Evolutionary conservation across 805 yeast species (phyloP).

Genomic region (Candida argentea): DNA sequence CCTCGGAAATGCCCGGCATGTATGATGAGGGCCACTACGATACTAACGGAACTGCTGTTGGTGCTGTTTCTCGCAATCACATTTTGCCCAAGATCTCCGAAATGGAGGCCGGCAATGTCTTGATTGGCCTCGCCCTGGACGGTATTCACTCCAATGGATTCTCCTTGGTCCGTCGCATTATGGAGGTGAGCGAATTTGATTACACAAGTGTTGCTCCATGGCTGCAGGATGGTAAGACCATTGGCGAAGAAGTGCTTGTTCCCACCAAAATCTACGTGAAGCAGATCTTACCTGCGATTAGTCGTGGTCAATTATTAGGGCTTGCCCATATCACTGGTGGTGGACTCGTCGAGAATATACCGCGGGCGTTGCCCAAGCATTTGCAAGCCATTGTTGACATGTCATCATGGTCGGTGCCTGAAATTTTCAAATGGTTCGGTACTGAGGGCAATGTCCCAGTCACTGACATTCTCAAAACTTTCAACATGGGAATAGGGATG

Average conservation of each 20-base stretch:
- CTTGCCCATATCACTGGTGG: constrained; percentile 98
- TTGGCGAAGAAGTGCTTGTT: constrained; percentile 76
- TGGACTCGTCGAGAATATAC: constrained; percentile 92
- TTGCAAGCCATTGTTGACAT: constrained; percentile 78
- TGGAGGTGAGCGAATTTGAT: constrained; percentile 57
- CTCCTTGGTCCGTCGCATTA: constrained; percentile 85
- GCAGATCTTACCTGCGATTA: constrained; percentile 69
- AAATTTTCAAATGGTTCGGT: constrained; percentile 91
- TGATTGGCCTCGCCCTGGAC: constrained; percentile 80
- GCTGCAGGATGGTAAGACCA: constrained; percentile 49
- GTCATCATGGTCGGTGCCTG: constrained; percentile 73
- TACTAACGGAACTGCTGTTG: constrained; percentile 97
- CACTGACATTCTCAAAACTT: constrained; percentile 76
- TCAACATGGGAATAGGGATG: constrained; percentile 97
- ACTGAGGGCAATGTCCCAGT: constrained; percentile 83
- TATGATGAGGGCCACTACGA: constrained; percentile 93
- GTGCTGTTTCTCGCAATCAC: constrained; percentile 74
- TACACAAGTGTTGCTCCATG: constrained; percentile 82
- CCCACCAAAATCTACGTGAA: constrained; percentile 96
- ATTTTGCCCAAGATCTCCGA: constrained; percentile 61
- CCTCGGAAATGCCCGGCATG: constrained; percentile 99
- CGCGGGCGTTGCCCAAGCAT: constrained; percentile 80
- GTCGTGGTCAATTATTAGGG: constrained; percentile 63
- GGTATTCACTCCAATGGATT: constrained; percentile 97
- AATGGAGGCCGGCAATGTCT: constrained; percentile 72